A percentile compares a stretch with the other conserved stretches of the same genome.
Evolutionary conservation across 2,329 filamentous ascomycete species (phyloP).

Genomic region (Tolypocladium tropicale): DNA sequence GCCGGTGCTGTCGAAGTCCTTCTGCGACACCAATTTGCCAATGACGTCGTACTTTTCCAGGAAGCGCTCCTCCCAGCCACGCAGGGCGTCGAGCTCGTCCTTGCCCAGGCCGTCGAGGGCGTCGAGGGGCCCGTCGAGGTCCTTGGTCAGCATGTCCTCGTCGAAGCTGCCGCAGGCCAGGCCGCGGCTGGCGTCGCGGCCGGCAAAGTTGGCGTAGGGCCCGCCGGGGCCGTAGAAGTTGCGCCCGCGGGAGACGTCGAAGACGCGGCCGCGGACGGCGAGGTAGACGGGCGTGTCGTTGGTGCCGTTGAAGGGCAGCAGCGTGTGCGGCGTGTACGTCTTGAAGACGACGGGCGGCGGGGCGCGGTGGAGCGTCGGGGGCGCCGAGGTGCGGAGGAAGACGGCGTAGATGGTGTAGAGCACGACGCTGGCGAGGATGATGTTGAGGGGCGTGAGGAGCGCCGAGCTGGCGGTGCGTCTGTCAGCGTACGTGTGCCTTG

Average conservation of each 20-base stretch:
- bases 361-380: constrained; percentile 37
- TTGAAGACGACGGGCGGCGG: constrained; percentile 51
- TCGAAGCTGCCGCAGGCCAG: constrained; percentile 90
- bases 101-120: constrained; percentile 57
- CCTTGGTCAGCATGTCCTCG: constrained; percentile 86
- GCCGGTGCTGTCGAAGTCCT: constrained; percentile 19
- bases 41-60: constrained; percentile 92
- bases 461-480: constrained; percentile 20
- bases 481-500: background rate
- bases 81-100: constrained; percentile 74
- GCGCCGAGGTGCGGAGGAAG: constrained; percentile 38
- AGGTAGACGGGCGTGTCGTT: constrained; percentile 71
- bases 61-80: constrained; percentile 91
- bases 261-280: constrained; percentile 82
- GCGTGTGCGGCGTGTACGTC: constrained; percentile 65
- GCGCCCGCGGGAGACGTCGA: constrained; percentile 76
- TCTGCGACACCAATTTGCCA: constrained; percentile 61
- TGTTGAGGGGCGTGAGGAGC: constrained; percentile 52
- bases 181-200: constrained; percentile 79
- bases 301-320: constrained; percentile 77
- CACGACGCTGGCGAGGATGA: constrained; percentile 45
- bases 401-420: constrained; percentile 47
- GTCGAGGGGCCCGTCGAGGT: constrained; percentile 76
- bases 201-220: constrained; percentile 93
- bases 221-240: constrained; percentile 96